Base-by-base conservation (phyloP, 345 rosid species). In the Corymbia maculata region DNA sequence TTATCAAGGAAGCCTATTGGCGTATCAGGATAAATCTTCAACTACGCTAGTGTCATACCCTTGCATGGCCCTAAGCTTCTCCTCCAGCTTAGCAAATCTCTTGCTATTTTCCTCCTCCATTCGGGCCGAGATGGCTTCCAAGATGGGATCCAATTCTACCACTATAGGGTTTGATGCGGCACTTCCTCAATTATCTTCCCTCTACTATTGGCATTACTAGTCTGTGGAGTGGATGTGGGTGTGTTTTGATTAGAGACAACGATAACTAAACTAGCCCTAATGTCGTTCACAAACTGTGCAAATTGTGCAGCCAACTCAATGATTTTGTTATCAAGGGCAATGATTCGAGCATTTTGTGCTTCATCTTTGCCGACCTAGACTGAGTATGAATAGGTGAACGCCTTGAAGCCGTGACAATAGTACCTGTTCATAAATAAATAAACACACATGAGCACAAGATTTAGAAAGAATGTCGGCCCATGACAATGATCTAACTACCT, bases 371-470 rank as follows among this genome's bases (percentile, higher is more conserved):
- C 4, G n/a, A 11, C 24, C 9, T 26, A 24, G 14, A 57, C 4
- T 3, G 0, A 10, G 64, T 57, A 3, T 0, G 10, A 1, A 10
- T 57, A 5, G n/a, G 64, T 3, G n/a, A 24, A 24, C n/a, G 3
- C 9, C 64, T 57, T 22, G 11, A 57, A 57, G n/a, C 14, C 28
- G n/a, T 57, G 13, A 9, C 24, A 12, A 9, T 6, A 4, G 13
- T 24, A 24, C 64, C 28, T 57, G 53, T 52, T 52, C 15, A 51
- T 17, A 51, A 51, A 51, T 51, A 51, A 51, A 51, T 36, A 36
- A 36, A 36, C 4, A 4, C 42, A 36, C 42, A 36, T 36, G 42
- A 36, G 42, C 42, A 36, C 42, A 4, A 36, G 42, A 36, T 36
- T 36, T 36, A 36, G n/a, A 36, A 36, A 36, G 42, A 36, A 36